These are phyloP conservation scores for Kluyveromyces wickerhamii DNA, from an alignment of 805 yeast species.

Conservation along the genomic window DNA sequence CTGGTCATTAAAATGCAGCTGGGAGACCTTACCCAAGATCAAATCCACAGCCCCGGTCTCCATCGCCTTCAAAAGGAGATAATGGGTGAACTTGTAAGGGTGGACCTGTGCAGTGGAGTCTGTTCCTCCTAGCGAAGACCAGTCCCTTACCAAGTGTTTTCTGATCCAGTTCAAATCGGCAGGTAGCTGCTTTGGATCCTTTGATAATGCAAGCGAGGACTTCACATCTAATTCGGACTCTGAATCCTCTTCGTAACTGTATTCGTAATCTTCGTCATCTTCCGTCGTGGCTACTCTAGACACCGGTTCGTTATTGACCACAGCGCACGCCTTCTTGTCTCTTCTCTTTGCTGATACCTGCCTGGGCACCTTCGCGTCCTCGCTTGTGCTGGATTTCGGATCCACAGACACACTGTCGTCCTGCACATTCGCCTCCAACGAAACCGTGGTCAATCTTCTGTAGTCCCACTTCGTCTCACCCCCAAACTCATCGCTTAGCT, in stretches of 20 bases:
- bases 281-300: conserved; percentile 3
- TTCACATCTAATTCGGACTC: conserved; percentile 3
- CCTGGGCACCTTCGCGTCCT: conserved; percentile 5
- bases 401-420: conserved; percentile 11
- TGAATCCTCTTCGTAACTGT: conserved; percentile 2
- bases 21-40: conserved; percentile 74
- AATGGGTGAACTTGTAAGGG: conserved; percentile 89
- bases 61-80: conserved; percentile 67
- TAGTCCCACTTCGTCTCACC: conserved; percentile 94
- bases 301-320: conserved; percentile 4
- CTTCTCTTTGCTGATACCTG: not conserved
- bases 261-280: conserved; percentile 5
- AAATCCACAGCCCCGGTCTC: conserved; percentile 79
- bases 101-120: conserved; percentile 95
- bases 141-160: conserved; percentile 52
- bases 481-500: conserved; percentile 64
- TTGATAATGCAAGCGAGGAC: conserved; percentile 3
- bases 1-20: conserved; percentile 51
- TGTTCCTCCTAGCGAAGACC: conserved; percentile 75
- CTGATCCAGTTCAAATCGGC: conserved; percentile 70
- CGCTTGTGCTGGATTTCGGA: conserved; percentile 7
- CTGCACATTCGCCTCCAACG: conserved; percentile 74
- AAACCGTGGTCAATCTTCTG: conserved; percentile 77
- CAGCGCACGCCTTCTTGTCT: conserved; percentile 4
- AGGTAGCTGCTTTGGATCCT: conserved; percentile 37